Percentiles rank a stretch among this genome's conserved stretches.
These are phyloP conservation scores for Dianthus caryophyllus DNA, from an alignment of 148 eudicot genomes.

Conservation along the genomic window DNA sequence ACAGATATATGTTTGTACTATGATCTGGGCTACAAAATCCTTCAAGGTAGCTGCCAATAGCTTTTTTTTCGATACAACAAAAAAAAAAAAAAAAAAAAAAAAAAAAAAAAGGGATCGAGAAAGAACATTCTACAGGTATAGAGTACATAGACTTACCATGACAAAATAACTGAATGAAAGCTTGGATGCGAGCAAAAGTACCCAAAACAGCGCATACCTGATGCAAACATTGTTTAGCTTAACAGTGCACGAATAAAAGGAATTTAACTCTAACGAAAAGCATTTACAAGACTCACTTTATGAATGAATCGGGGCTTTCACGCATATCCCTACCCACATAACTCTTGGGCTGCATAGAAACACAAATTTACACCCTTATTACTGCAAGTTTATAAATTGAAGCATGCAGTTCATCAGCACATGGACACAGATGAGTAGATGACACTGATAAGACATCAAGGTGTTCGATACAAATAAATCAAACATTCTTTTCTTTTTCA, in stretches of 20 bases:
- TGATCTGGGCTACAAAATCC: no score
- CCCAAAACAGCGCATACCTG: conserved; percentile 86
- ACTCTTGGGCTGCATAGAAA: conserved; percentile 66
- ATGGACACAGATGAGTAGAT: not conserved
- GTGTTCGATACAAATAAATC: not conserved
- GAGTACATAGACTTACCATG: conserved; percentile 43
- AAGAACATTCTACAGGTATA: conserved; percentile 4
- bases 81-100: no score
- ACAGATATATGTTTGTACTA: no score
- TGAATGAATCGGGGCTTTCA: conserved; percentile 83
- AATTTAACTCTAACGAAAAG: conserved; percentile 4
- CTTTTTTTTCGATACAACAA: no score
- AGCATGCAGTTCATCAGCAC: not conserved
- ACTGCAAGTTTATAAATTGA: not conserved
- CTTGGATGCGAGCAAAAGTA: conserved; percentile 65
- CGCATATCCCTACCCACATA: conserved; percentile 98
- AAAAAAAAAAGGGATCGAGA: no score
- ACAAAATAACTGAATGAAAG: conserved; percentile 73
- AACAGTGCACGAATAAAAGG: not conserved
- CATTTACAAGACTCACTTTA: conserved; percentile 53
- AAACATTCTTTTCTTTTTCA: not conserved
- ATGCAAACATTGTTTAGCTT: conserved; percentile 6
- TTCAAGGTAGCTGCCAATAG: no score
- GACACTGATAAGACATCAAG: not conserved
- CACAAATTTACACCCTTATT: conserved; percentile 3